Base-by-base conservation (phyloP, 768 basidiomycete genomes). In the Hypsizygus marmoreus region DNA sequence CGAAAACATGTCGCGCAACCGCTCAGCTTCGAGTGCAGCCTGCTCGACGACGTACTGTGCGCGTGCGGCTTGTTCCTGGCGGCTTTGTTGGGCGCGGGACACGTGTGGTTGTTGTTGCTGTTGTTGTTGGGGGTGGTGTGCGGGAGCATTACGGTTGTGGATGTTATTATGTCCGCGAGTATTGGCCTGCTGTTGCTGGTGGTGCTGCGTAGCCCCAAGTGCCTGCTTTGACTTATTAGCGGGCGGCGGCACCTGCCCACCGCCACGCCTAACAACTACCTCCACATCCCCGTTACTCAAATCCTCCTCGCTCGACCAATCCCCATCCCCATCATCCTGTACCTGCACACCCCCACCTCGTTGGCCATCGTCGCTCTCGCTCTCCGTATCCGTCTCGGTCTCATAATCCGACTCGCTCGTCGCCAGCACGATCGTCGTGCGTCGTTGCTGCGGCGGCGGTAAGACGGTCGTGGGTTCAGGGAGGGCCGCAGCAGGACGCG, bases 1-100 rank as follows among this genome's bases (percentile, higher is more conserved):
- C 50, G 77, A 74, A 57, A 88, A 86, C 72, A 91, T 71, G 11
- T 91, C 86, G 22, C 78, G 76, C 54, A 85, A 77, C 13, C 80
- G 76, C 56, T 80, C 77, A 1, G 72, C 81, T 58, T 88, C 84
- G 47, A 78, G 55, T 0, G 80, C 84, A 4, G 86, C 87, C 40
- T 80, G 60, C 49, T 67, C 52, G 25, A 70, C 53, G 37, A 54
- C 45, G 54, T 68, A 65, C 45, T 71, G 59, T 43, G 56, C 54
- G 25, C 43, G 51, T 4, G 50, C 50, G 9, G 60, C 61, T 20
- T 65, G 60, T 1, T 43, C 50, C 1, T 63, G 56, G 4, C 61
- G 56, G 11, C 42, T 40, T 2, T 54, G 51, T 23, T 63, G 65
- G 12, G 45, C 59, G 16, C 64, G 53, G 19, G 55, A 47, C 45